Base-by-base conservation (phyloP, 2,329 filamentous ascomycete genomes). In the Colletotrichum musicola region DNA sequence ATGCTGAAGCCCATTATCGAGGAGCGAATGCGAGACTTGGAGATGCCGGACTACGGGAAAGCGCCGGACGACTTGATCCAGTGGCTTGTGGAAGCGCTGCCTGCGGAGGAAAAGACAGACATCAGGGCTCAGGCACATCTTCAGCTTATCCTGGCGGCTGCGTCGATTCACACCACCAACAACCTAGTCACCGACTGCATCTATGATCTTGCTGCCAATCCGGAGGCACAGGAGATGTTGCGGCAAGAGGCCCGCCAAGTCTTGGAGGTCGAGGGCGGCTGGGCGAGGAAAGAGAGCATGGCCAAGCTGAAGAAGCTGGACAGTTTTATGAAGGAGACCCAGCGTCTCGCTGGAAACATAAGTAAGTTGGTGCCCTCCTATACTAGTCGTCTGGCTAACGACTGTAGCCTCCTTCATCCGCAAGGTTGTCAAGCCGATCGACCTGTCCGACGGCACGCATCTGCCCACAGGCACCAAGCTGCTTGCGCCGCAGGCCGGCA, bases 121-220 rank as follows among this genome's bases (percentile, higher is more conserved):
- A 72, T 79, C 38, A 75, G 76, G 38, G 77, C 76, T 0, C 81
- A 83, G 68, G 78, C 81, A 1, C 77, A 83, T 68, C 72, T 84
- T 35, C 81, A 84, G 71, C 77, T 85, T n/a, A 77, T 84, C 38
- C 71, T 84, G 10, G 79, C 80, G 18, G 80, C 82, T 5, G 81
- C 82, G 2, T 79, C 82, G 6, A 83, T 85, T 18, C 82, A 85
- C 65, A 82, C 82, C 1, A 84, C 82, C 0, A 83, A 81, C 67
- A 80, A 81, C 18, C 72, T 83, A 3, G 72, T 85, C 3, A 83
- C 81, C 25, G 84, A 87, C 70, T 81, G 83, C 64, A 77, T 88
- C 60, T 85, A 82, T 62, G 85, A 88, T 68, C 76, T 88, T 14
- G 81, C 82, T 3, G 80, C 81, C 4, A 75, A 84, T 40, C 83